Base-by-base conservation (phyloP, 2,329 filamentous ascomycete species). In the Clonostachys rhizophaga region DNA sequence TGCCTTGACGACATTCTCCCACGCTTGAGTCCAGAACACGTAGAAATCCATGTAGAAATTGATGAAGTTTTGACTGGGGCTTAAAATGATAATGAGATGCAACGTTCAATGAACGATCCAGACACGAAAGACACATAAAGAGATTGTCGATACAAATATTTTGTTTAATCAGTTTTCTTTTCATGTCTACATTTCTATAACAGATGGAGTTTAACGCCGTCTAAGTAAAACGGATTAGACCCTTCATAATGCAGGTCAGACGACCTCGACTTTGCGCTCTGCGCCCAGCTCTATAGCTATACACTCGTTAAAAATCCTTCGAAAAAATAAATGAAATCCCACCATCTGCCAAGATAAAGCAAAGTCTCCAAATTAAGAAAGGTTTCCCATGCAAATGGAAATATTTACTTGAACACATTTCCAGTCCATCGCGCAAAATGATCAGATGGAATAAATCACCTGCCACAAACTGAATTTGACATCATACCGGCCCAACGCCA, bases 221-320 rank as follows among this genome's bases (percentile, higher is more conserved):
- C 66, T 69, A 67, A 33, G 47, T 43, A 47, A 37, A 44, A 33
- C 46, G 34, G 33, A 17, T 39, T 43, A 33, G 17, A 65, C 59
- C 67, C 67, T 64, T 61, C 55, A 54, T 66, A 58, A 67, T 66
- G 59, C 61, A 59, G 55, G 53, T 57, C 57, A 58, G 62, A 56
- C 56, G 54, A 55, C 58, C 54, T 54, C 55, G 56, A 56, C 57
- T 52, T 60, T 56, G 62, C 64, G 61, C 65, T 61, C 58, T 64
- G 60, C 63, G 60, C 63, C 56, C 55, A 63, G 59, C 58, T 65
- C 54, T 65, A 64, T 64, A 61, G 62, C 58, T 64, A 57, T 63
- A 63, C 62, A 65, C 54, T 55, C 53, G 53, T 58, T 50, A 58
- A 50, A 48, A 46, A 42, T 42, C 46, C 18, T 39, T n/a, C 33